Evolutionary conservation across 495 filamentous ascomycete species (phyloP).

Genomic region (Talaromyces wortmannii): DNA sequence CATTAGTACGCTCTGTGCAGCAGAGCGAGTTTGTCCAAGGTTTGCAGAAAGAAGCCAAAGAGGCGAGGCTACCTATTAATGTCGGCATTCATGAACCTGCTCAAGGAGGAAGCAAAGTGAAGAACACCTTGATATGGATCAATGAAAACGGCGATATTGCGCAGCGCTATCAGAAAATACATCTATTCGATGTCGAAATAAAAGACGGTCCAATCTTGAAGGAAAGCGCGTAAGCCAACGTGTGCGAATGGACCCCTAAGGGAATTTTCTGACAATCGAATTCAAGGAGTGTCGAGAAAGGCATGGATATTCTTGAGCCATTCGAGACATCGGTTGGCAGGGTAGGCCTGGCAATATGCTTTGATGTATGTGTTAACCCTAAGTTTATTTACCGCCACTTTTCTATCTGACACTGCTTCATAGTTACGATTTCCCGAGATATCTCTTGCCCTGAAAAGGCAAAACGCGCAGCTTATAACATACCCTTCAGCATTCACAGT

Average conservation of each 20-base stretch:
- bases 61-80: conserved; percentile 61
- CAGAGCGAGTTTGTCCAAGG: conserved; percentile 62
- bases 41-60: conserved; percentile 57
- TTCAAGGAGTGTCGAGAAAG: conserved; percentile 51
- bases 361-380: conserved; percentile 55
- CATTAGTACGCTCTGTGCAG: conserved; percentile 53
- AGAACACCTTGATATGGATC: conserved; percentile 67
- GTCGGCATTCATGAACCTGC: conserved; percentile 84
- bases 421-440: conserved; percentile 76
- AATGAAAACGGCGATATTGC: conserved; percentile 53
- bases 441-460: conserved; percentile 55
- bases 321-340: conserved; percentile 67
- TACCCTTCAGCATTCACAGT: conserved; percentile 91
- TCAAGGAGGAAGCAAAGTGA: conserved; percentile 45
- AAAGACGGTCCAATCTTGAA: conserved; percentile 53
- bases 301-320: conserved; percentile 53
- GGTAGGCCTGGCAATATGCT: conserved; percentile 78
- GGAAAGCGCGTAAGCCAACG: conserved; percentile 45
- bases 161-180: conserved; percentile 69
- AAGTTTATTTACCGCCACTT: not conserved
- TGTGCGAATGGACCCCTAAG: not conserved
- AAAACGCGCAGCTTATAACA: conserved; percentile 68
- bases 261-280: not conserved
- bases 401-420: not conserved
- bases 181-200: conserved; percentile 70